phyloP scores from a whole-genome alignment of 2,329 filamentous ascomycete species.

The Fusarium nodosum region DNA sequence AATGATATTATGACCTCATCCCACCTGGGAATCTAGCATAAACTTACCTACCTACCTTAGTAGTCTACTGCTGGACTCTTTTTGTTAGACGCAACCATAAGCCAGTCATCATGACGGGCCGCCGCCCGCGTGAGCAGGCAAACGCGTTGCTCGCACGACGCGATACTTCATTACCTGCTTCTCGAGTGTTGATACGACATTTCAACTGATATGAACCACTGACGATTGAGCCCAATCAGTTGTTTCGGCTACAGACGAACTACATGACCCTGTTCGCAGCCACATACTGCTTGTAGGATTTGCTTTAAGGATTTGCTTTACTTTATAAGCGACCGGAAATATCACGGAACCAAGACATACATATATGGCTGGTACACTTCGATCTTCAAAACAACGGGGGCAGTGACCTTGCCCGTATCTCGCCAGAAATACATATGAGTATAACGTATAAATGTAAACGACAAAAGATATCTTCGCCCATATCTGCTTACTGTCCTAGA shows the following conservation, averaged over 20 bases:
- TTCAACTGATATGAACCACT: neutral
- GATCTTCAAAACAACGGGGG: too few relatives aligned
- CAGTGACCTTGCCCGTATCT: too few relatives aligned
- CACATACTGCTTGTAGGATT: neutral
- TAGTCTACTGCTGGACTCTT: neutral
- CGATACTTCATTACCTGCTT: neutral
- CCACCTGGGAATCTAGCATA: neutral
- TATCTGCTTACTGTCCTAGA: neutral
- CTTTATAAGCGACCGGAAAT: neutral
- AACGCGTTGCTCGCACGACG: neutral
- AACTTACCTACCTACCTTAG: neutral
- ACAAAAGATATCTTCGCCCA: neutral
- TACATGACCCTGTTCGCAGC: neutral
- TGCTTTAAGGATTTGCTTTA: neutral
- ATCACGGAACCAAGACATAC: neutral
- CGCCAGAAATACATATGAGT: neutral
- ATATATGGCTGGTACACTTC: too few relatives aligned
- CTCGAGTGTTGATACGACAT: neutral
- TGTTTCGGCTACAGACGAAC: neutral
- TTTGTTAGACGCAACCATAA: constrained; percentile 8
- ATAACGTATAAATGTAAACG: neutral
- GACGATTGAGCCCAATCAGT: neutral
- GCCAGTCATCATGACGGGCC: constrained; percentile 1
- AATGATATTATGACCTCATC: constrained; percentile 26
- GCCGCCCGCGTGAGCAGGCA: neutral